Evolutionary conservation across 805 yeast species (phyloP).

Genomic region (Teunomyces kruisii): DNA sequence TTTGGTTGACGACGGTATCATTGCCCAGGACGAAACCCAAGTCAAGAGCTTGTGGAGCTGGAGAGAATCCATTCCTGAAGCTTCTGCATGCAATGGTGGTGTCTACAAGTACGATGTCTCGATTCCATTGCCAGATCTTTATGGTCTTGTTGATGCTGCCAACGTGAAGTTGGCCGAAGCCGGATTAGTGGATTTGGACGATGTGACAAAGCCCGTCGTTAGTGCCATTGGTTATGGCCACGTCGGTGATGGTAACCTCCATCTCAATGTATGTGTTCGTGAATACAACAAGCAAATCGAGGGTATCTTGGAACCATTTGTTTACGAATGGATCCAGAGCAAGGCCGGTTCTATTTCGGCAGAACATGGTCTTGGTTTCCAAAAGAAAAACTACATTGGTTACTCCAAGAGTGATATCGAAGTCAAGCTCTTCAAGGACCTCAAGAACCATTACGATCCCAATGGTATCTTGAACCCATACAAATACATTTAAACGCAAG

Average conservation of each 20-base stretch:
- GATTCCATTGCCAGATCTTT: slow-evolving; percentile 77
- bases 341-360: slow-evolving; percentile 90
- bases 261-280: slow-evolving; percentile 88
- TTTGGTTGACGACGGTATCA: slow-evolving; percentile 85
- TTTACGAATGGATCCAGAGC: slow-evolving; percentile 80
- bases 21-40: slow-evolving; percentile 94
- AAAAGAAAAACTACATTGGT: slow-evolving; percentile 85
- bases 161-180: slow-evolving; percentile 56
- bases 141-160: slow-evolving; percentile 79
- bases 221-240: slow-evolving; percentile 97
- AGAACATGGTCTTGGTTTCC: slow-evolving; percentile 97
- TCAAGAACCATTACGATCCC: slow-evolving; percentile 87
- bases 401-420: slow-evolving; percentile 78
- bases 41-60: slow-evolving; percentile 83
- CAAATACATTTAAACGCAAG: slow-evolving; percentile 61
- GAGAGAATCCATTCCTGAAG: slow-evolving; percentile 95
- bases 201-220: slow-evolving; percentile 73
- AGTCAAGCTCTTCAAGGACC: slow-evolving; percentile 69
- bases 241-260: slow-evolving; percentile 95
- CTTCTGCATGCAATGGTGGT: slow-evolving; percentile 82
- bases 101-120: slow-evolving; percentile 97
- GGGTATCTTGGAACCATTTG: slow-evolving; percentile 84
- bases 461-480: slow-evolving; percentile 92
- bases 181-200: slow-evolving; percentile 57
- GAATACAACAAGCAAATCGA: slow-evolving; percentile 79